Percentiles rank a stretch among this genome's conserved stretches.
These are phyloP conservation scores for Starmerella sp. DNA, from an alignment of 805 yeast genomes.

Conservation along the genomic window DNA sequence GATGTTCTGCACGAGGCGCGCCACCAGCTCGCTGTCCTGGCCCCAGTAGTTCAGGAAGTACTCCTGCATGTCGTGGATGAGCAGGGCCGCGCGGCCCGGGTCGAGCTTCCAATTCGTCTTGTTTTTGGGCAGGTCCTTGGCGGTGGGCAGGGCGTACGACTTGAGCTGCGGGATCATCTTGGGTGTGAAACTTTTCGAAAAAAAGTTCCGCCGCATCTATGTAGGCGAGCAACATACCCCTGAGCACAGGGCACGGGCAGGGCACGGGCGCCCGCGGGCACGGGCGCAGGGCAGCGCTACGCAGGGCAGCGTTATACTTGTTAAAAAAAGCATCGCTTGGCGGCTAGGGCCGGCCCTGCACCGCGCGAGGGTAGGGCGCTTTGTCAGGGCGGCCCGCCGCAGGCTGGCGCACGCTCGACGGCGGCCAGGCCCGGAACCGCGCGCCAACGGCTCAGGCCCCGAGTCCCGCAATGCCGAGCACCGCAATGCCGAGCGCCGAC, in stretches of 20 bases:
- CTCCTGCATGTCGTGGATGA: slow-evolving; percentile 19
- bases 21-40: slow-evolving; percentile 6
- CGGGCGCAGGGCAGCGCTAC: too few species aligned
- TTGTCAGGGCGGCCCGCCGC: background rate
- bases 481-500: too few species aligned
- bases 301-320: background rate
- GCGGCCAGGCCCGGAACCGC: too few species aligned
- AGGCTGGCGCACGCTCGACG: too few species aligned
- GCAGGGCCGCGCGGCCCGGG: slow-evolving; percentile 13
- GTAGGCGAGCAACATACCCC: background rate
- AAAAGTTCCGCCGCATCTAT: background rate
- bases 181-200: background rate
- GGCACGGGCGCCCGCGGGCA: background rate
- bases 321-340: background rate
- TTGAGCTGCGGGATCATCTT: slow-evolving; percentile 13
- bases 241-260: background rate
- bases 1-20: slow-evolving; percentile 4
- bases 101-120: slow-evolving; percentile 14
- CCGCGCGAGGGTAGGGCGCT: background rate
- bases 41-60: slow-evolving; percentile 17
- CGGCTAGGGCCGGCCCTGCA: background rate
- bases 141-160: slow-evolving; percentile 5
- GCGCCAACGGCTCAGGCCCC: too few species aligned
- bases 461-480: too few species aligned
- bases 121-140: slow-evolving; percentile 6